Evolutionary conservation across 2,329 filamentous ascomycete species (phyloP).

Genomic region (Penicillium sp.): DNA sequence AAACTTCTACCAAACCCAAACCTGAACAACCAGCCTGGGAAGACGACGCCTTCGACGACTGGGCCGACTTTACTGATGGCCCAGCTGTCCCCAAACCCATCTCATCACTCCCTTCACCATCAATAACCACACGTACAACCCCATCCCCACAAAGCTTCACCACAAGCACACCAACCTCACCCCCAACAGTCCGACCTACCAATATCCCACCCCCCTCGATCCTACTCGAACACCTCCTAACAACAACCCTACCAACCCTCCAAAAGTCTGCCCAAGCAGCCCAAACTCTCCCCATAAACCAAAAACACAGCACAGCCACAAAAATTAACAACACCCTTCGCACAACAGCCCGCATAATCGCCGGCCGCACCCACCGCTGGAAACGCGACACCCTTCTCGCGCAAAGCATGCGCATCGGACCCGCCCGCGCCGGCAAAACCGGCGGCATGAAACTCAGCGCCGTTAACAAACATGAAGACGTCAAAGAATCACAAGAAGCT

Average conservation of each 20-base stretch:
- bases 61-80: constrained; percentile 30
- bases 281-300: constrained; percentile 51
- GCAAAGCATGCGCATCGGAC: constrained; percentile 83
- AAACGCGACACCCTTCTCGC: constrained; percentile 83
- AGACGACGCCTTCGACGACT: constrained; percentile 26
- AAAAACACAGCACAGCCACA: constrained; percentile 24
- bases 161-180: constrained; percentile 18
- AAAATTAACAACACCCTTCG: constrained; percentile 38
- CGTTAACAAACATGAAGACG: constrained; percentile 79
- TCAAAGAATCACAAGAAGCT: constrained; percentile 82
- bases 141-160: constrained; percentile 19
- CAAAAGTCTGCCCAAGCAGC: constrained; percentile 65
- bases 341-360: constrained; percentile 78
- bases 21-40: constrained; percentile 25
- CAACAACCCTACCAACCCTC: constrained; percentile 71
- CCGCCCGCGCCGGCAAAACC: constrained; percentile 69
- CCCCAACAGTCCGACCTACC: constrained; percentile 62
- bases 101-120: constrained; percentile 4
- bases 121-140: constrained; percentile 18
- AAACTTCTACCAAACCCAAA: constrained; percentile 11
- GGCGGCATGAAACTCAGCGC: constrained; percentile 91
- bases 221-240: constrained; percentile 74
- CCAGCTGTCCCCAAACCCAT: constrained; percentile 15
- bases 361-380: constrained; percentile 85
- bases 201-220: constrained; percentile 89